phyloP scores from a whole-genome alignment of 2,329 filamentous ascomycete genomes.

The Aspergillus floridensis region DNA sequence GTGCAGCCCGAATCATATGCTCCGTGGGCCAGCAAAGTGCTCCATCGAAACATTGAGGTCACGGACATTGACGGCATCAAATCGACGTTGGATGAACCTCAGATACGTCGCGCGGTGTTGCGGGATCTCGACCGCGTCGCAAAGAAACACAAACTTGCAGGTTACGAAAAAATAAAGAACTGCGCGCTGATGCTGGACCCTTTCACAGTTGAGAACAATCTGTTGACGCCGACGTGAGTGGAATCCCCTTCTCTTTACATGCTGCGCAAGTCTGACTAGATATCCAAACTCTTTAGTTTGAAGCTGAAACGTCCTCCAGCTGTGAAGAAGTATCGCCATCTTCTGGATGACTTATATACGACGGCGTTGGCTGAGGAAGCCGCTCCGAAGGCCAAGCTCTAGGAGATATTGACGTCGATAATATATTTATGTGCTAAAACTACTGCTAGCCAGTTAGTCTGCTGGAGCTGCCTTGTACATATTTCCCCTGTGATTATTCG shows the following conservation, averaged over 20 bases:
- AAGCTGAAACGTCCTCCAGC: conserved; percentile 70
- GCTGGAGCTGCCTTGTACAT: conserved; percentile 7
- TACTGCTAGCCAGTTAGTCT: not conserved
- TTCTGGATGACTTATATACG: conserved; percentile 61
- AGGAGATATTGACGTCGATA: conserved; percentile 7
- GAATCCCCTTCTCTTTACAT: not conserved
- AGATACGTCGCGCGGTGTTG: conserved; percentile 71
- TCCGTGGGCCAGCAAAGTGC: conserved; percentile 71
- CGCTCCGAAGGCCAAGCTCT: conserved; percentile 43
- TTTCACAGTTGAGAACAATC: conserved; percentile 88
- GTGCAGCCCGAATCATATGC: conserved; percentile 83
- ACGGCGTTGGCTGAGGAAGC: conserved; percentile 47
- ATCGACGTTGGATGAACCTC: conserved; percentile 64
- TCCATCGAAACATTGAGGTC: conserved; percentile 62
- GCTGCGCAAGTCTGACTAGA: conserved; percentile 17
- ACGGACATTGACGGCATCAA: conserved; percentile 67
- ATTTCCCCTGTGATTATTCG: not conserved
- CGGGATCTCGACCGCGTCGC: conserved; percentile 76
- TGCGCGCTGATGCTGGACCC: conserved; percentile 77
- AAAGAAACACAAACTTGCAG: conserved; percentile 84
- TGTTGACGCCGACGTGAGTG: conserved; percentile 55
- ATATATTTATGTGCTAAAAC: not conserved
- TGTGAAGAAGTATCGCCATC: conserved; percentile 58
- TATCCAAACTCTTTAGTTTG: conserved; percentile 46
- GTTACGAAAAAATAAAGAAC: conserved; percentile 78